Evolutionary conservation across 192 early-diverging fungal species (phyloP).

Genomic region (Cetraspora pellucida): DNA sequence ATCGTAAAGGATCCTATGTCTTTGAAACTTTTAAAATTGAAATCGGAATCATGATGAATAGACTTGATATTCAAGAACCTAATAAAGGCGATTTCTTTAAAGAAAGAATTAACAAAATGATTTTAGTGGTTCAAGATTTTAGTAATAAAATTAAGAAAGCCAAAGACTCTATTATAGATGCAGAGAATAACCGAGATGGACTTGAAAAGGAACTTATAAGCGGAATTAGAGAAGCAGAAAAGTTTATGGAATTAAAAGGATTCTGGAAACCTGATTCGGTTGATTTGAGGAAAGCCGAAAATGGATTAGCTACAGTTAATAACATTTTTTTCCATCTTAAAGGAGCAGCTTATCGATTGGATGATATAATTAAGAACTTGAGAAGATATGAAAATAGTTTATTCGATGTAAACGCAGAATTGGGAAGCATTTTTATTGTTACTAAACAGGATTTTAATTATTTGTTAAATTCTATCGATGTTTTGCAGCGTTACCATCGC

Average conservation of each 20-base stretch:
- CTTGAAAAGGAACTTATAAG: conserved; percentile 7
- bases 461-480: background rate
- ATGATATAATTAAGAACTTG: conserved; percentile 13
- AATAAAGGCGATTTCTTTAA: conserved; percentile 7
- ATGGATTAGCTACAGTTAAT: background rate
- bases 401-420: background rate
- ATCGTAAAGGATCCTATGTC: conserved; percentile 24
- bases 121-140: conserved; percentile 8
- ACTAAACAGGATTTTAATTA: conserved; percentile 15
- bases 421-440: background rate
- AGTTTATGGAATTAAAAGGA: background rate
- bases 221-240: conserved; percentile 15
- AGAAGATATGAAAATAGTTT: conserved; percentile 17
- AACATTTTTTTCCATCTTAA: background rate
- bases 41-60: conserved; percentile 17
- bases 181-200: conserved; percentile 13
- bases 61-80: background rate
- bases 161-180: background rate
- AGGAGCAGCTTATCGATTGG: background rate
- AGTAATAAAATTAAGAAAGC: background rate
- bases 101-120: conserved; percentile 6
- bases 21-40: conserved; percentile 21
- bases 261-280: background rate
- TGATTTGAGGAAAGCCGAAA: conserved; percentile 1
- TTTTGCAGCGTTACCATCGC: background rate